Percentiles rank a stretch among this genome's conserved stretches.
phyloP scores from a whole-genome alignment of 352 stramenopile genomes.

The Lagenidium sp. region DNA sequence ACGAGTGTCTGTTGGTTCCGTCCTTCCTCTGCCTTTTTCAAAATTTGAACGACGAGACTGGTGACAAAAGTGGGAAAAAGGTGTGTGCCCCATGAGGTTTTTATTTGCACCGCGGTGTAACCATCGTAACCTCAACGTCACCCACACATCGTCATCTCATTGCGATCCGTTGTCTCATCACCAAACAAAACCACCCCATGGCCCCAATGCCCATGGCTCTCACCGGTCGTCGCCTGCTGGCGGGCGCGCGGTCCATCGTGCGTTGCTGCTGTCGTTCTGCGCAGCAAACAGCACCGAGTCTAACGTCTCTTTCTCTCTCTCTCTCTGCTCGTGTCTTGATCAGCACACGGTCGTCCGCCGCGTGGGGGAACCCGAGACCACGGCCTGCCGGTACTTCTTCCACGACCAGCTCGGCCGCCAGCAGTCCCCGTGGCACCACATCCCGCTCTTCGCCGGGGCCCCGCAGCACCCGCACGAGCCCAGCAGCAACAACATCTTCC shows the following conservation, averaged over 20 bases:
- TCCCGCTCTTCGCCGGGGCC: slow-evolving; percentile 69
- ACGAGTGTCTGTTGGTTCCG: not conserved
- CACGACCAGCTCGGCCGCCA: slow-evolving; percentile 59
- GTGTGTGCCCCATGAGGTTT: too few relatives aligned
- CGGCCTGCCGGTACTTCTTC: slow-evolving; percentile 81
- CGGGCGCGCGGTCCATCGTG: slow-evolving; percentile 10
- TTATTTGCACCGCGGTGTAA: too few relatives aligned
- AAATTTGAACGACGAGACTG: slow-evolving; percentile 21
- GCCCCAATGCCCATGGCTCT: too few relatives aligned
- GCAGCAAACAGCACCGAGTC: too few relatives aligned
- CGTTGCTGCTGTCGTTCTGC: slow-evolving; percentile 1
- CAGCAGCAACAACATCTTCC: slow-evolving; percentile 54
- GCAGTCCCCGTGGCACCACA: slow-evolving; percentile 91
- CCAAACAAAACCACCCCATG: too few relatives aligned
- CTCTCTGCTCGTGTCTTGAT: not conserved
- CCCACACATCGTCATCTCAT: too few relatives aligned
- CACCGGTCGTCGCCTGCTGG: slow-evolving; percentile 1
- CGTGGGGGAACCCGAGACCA: slow-evolving; percentile 45
- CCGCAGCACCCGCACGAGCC: slow-evolving; percentile 23
- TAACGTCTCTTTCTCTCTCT: not conserved
- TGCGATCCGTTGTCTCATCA: too few relatives aligned
- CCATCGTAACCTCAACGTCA: too few relatives aligned
- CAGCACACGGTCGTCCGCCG: slow-evolving; percentile 57
- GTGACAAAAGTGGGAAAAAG: too few relatives aligned
- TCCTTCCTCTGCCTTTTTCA: slow-evolving; percentile 5